A percentile compares a stretch with the other conserved stretches of the same genome.
phyloP scores from a whole-genome alignment of 305 asterid genomes.

The Fraxinus dipetala region DNA sequence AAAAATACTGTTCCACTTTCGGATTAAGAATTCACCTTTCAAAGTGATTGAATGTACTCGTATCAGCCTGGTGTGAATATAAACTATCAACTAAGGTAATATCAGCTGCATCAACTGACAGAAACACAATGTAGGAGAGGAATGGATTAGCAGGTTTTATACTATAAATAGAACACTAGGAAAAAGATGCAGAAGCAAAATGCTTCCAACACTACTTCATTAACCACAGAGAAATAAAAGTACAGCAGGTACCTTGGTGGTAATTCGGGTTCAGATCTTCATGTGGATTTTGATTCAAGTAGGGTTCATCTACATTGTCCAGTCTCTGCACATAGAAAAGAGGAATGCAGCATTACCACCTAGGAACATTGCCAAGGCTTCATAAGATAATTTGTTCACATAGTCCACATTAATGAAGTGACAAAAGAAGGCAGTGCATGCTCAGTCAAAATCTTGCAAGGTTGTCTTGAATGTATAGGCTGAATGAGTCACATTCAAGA shows the following conservation, averaged over 20 bases:
- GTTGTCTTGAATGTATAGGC: conserved; percentile 10
- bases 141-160: conserved; percentile 23
- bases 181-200: too few species aligned
- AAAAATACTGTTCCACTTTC: too few species aligned
- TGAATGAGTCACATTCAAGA: neutral
- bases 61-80: conserved; percentile 45
- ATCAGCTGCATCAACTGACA: conserved; percentile 69
- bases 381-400: neutral
- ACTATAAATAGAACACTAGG: too few species aligned
- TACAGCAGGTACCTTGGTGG: conserved; percentile 70
- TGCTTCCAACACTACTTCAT: neutral
- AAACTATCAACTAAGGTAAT: conserved; percentile 62
- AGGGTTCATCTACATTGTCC: conserved; percentile 60
- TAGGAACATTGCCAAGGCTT: conserved; percentile 1
- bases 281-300: conserved; percentile 36
- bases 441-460: neutral
- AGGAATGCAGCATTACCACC: conserved; percentile 18
- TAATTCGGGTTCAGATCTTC: conserved; percentile 40
- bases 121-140: conserved; percentile 17
- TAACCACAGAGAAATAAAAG: neutral
- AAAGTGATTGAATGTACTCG: conserved; percentile 52
- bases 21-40: conserved; percentile 58
- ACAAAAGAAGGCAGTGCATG: conserved; percentile 2
- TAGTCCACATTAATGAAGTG: conserved; percentile 14
- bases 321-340: conserved; percentile 49